Conservation (phyloP, 176 grass and related monocot species). For the Otatea glauca region DNA sequence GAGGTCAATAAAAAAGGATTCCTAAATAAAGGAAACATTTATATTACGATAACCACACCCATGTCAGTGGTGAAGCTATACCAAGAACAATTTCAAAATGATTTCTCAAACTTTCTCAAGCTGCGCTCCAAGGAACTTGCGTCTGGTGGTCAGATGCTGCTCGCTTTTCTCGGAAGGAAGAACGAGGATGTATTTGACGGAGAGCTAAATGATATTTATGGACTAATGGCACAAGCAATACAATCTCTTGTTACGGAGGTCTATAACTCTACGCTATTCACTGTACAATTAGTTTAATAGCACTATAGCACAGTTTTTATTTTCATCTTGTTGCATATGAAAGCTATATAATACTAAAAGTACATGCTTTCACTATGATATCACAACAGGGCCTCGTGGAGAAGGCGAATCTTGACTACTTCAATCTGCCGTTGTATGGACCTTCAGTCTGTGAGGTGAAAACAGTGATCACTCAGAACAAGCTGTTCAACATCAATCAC, state of each 20-base stretch:
- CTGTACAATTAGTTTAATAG: not conserved
- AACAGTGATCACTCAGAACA: not conserved
- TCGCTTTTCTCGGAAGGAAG: constrained; percentile 51
- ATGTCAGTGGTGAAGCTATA: constrained; percentile 27
- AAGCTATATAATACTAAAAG: not conserved
- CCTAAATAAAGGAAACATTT: constrained; percentile 52
- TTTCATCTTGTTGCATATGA: not conserved
- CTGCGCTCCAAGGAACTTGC: constrained; percentile 47
- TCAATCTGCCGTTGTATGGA: not conserved
- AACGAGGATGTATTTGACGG: not conserved
- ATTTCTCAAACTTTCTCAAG: constrained; percentile 52
- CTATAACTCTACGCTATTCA: not conserved
- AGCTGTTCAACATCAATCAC: constrained; percentile 29
- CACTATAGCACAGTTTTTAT: not conserved
- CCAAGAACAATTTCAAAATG: constrained; percentile 40
- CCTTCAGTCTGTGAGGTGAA: constrained; percentile 38
- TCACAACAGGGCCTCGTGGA: constrained; percentile 14
- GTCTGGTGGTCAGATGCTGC: constrained; percentile 39
- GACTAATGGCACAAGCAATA: constrained; percentile 15
- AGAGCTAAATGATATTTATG: not conserved
- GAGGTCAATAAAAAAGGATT: not conserved
- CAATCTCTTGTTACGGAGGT: constrained; percentile 22
- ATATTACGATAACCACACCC: constrained; percentile 37
- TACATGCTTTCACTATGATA: not conserved
- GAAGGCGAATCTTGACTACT: constrained; percentile 9